phyloP scores from a whole-genome alignment of 257 asterid genomes.

The Fraxinus cuspidata region DNA sequence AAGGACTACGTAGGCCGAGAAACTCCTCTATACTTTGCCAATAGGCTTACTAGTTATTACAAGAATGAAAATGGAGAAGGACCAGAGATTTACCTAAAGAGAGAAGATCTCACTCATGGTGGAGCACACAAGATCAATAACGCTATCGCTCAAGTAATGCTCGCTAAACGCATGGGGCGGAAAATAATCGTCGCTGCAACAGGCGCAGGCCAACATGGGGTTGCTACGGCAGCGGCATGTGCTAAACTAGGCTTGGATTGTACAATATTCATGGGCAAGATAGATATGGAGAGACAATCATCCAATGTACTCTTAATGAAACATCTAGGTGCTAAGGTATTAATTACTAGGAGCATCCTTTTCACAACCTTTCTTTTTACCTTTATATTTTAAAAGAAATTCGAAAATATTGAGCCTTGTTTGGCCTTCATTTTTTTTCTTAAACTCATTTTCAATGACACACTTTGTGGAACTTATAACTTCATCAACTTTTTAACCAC shows the following conservation, averaged over 20 bases:
- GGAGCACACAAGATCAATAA: constrained; percentile 92
- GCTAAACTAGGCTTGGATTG: constrained; percentile 69
- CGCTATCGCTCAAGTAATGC: constrained; percentile 85
- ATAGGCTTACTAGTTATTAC: constrained; percentile 65
- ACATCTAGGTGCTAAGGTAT: constrained; percentile 74
- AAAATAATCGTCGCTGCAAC: constrained; percentile 59
- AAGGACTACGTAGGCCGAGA: constrained; percentile 80
- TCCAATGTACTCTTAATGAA: constrained; percentile 59
- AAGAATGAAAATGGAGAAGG: constrained; percentile 51
- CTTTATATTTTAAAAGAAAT: too few relatives aligned
- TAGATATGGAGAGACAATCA: constrained; percentile 59
- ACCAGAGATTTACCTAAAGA: constrained; percentile 70
- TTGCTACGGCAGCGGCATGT: constrained; percentile 77
- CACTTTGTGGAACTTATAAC: too few relatives aligned
- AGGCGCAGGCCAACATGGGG: constrained; percentile 86
- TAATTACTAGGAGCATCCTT: background rate
- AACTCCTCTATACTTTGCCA: constrained; percentile 73
- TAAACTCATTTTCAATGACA: too few relatives aligned
- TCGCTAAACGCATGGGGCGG: constrained; percentile 70
- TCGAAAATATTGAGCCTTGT: too few relatives aligned
- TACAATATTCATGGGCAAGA: constrained; percentile 52
- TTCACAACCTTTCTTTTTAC: background rate
- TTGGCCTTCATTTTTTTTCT: too few relatives aligned
- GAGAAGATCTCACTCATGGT: constrained; percentile 71
- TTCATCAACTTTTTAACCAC: too few relatives aligned